phyloP scores from a whole-genome alignment of 192 early-diverging fungal genomes.

The Thamnidium elegans region DNA sequence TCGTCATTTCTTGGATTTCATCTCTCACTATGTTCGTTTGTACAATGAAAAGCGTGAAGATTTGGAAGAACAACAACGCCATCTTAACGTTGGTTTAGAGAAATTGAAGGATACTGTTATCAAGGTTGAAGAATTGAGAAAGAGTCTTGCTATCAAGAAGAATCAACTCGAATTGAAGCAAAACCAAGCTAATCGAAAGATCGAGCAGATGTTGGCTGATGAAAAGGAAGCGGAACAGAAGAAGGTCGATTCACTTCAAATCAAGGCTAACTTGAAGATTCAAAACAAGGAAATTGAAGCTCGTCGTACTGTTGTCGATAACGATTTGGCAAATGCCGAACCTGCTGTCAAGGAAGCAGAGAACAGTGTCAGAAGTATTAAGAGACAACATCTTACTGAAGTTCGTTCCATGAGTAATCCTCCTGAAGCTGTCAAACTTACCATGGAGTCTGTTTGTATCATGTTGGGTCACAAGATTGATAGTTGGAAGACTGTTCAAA shows the following conservation, averaged over 20 bases:
- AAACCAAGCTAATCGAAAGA: slow-evolving; percentile 89
- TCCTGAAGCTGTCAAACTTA: slow-evolving; percentile 91
- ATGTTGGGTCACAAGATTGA: slow-evolving; percentile 83
- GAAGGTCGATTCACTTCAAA: slow-evolving; percentile 73
- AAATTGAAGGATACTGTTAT: slow-evolving; percentile 91
- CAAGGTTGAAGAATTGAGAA: slow-evolving; percentile 93
- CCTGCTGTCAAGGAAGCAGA: slow-evolving; percentile 96
- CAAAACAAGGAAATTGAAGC: slow-evolving; percentile 76
- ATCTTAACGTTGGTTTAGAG: slow-evolving; percentile 96
- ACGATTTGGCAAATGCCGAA: slow-evolving; percentile 92
- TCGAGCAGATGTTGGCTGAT: slow-evolving; percentile 92
- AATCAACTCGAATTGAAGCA: slow-evolving; percentile 85
- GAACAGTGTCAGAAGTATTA: slow-evolving; percentile 90
- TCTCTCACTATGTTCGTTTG: slow-evolving; percentile 86
- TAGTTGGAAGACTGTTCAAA: slow-evolving; percentile 91
- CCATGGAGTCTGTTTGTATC: slow-evolving; percentile 96
- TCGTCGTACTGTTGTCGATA: slow-evolving; percentile 75
- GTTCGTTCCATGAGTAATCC: slow-evolving; percentile 96
- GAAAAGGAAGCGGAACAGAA: slow-evolving; percentile 93
- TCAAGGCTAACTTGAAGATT: slow-evolving; percentile 70
- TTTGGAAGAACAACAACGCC: slow-evolving; percentile 97
- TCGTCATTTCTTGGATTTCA: slow-evolving; percentile 97
- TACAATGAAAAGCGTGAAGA: slow-evolving; percentile 91
- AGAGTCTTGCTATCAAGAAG: slow-evolving; percentile 81
- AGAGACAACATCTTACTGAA: slow-evolving; percentile 95